Evolutionary conservation across 2,329 filamentous ascomycete species (phyloP), one percentile per base, ranked within the genome.

Genomic region (Venturia asperata): DNA sequence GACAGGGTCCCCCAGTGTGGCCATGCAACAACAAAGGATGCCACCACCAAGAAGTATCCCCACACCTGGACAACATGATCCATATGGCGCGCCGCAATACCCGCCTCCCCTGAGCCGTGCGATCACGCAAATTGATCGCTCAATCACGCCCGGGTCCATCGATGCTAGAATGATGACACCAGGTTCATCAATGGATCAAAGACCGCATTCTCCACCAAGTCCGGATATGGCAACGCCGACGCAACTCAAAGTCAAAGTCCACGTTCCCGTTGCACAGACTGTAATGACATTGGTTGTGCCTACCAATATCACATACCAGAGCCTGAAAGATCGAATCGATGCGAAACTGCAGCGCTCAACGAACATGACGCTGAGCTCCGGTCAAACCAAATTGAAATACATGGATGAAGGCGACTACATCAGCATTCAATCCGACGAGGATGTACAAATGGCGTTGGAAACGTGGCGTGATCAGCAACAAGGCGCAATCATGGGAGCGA

Each of bases 281-380:
- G 95, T 95, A 70, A 89, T 97, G 66, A 97, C 93, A 0, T 83
- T 99, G n/a, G 93, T 99, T 13, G 95, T 96, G 52, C 90, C 91
- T 41, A 95, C 91, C 77, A 96, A 95, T 74, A 97, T 97, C 71
- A 89, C 91, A 49, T 97, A 95, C 77, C 91, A 94, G 69, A 94
- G 91, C 30, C 82, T 99, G 65, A 92, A 94, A 68, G 94, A 97
- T 74, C 89, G 94, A 13, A 97, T 99, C 71, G 94, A 99, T 73
- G 91, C 92, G 37, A 99, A 99, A 76, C 84, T 99, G 66, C 89
- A 89, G 67, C 87, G 91, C 65, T 92, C 92, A 71, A 96, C 91
- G 24, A 88, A 84, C 70, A 89, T 90, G 73, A 92, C 89, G 64
- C 92, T 97, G 72, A 87, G 87, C 70, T 88, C 86, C 72, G 90